A percentile compares a stretch with the other conserved stretches of the same genome.
These are phyloP conservation scores for Trichoderma arundinaceum DNA, from an alignment of 2,329 filamentous ascomycete genomes.

Conservation along the genomic window DNA sequence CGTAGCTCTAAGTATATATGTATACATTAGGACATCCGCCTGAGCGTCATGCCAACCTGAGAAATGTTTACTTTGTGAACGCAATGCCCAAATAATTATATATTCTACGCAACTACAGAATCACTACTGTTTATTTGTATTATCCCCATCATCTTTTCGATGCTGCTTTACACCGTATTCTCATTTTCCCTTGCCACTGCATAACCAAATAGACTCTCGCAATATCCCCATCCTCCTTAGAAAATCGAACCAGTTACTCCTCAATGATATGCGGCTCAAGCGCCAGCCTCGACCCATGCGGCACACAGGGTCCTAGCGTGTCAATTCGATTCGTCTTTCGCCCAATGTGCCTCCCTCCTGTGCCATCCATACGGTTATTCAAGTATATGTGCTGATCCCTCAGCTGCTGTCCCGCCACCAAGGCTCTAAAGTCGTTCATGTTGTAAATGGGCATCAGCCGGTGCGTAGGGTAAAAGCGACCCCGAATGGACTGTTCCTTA, in stretches of 20 bases:
- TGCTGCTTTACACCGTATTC: neutral
- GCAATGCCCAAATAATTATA: neutral
- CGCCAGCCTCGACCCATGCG: constrained; percentile 43
- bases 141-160: neutral
- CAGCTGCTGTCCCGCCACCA: constrained; percentile 48
- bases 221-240: too few species aligned
- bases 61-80: neutral
- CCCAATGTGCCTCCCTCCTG: constrained; percentile 48
- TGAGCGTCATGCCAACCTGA: neutral
- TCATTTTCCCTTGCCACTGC: neutral
- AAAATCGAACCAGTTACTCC: constrained; percentile 32
- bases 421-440: constrained; percentile 46
- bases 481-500: constrained; percentile 55
- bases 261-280: constrained; percentile 48
- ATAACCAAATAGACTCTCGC: neutral
- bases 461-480: constrained; percentile 64
- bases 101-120: neutral
- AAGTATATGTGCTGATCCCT: constrained; percentile 55
- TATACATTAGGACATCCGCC: neutral
- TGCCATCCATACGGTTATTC: constrained; percentile 58
- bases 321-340: constrained; percentile 49
- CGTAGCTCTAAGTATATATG: neutral
- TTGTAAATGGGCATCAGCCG: constrained; percentile 59
- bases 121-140: neutral
- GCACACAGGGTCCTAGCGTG: constrained; percentile 52